Evolutionary conservation across 345 rosid species (phyloP).

Genomic region (Citrus inodora): DNA sequence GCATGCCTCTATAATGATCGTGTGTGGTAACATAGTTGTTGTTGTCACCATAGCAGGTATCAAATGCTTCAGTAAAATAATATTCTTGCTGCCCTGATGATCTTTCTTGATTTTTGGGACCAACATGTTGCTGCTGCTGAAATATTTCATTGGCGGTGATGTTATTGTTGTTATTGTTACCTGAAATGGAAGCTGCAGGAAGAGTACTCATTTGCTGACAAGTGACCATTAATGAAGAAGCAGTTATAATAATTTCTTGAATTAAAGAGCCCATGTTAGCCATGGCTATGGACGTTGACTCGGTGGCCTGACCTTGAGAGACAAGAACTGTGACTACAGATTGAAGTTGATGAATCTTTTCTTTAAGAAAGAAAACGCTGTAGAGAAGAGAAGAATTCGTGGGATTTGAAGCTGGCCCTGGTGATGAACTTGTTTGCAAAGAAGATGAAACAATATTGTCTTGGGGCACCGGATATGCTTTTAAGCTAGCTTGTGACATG

Average conservation of each 20-base stretch:
- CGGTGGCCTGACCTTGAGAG: conserved; percentile 25
- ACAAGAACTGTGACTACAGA: conserved; percentile 42
- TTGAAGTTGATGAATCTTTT: conserved; percentile 60
- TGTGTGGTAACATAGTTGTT: not conserved
- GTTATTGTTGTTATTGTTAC: conserved; percentile 9
- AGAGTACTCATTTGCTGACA: conserved; percentile 56
- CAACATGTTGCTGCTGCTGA: conserved; percentile 6
- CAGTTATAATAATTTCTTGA: conserved; percentile 57
- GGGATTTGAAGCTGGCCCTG: conserved; percentile 12
- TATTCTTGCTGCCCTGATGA: conserved; percentile 16
- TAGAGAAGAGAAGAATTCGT: conserved; percentile 45
- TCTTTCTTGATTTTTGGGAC: conserved; percentile 16
- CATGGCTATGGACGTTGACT: conserved; percentile 43
- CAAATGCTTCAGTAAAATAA: conserved; percentile 20
- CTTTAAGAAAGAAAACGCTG: conserved; percentile 54
- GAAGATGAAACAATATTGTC: conserved; percentile 21
- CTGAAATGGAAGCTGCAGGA: conserved; percentile 1
- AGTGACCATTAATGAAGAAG: conserved; percentile 62
- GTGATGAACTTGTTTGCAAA: conserved; percentile 6
- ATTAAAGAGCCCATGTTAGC: conserved; percentile 44
- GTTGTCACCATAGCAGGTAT: conserved; percentile 28
- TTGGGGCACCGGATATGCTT: conserved; percentile 20
- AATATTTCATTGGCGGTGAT: not conserved
- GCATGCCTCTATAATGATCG: not conserved
- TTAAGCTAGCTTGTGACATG: conserved; percentile 18